A percentile compares a stretch with the other conserved stretches of the same genome.
phyloP scores from a whole-genome alignment of 2,329 filamentous ascomycete genomes.

The Amauroascus verrucosus region DNA sequence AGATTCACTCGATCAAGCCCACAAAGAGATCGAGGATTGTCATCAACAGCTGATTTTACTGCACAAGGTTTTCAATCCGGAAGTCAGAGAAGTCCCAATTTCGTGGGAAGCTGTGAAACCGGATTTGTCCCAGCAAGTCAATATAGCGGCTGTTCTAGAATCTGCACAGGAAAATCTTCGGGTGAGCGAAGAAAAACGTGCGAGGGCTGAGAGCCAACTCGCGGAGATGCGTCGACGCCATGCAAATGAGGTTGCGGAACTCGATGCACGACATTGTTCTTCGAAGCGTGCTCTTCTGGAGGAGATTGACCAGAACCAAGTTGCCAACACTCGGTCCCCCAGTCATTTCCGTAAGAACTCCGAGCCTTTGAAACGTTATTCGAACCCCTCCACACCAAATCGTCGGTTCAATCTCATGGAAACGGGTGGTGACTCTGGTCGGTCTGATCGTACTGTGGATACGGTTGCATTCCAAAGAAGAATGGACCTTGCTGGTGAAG shows the following conservation, averaged over 20 bases:
- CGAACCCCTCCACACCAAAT: conserved; percentile 62
- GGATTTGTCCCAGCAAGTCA: conserved; percentile 56
- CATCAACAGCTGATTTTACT: conserved; percentile 69
- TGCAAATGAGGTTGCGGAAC: conserved; percentile 58
- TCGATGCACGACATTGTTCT: conserved; percentile 51
- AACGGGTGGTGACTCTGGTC: conserved; percentile 59
- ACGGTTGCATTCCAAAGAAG: conserved; percentile 73
- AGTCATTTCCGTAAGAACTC: conserved; percentile 55
- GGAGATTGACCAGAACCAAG: conserved; percentile 77
- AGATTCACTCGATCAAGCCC: conserved; percentile 63
- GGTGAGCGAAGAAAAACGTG: conserved; percentile 68
- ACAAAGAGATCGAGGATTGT: conserved; percentile 70
- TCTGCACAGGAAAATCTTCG: conserved; percentile 79
- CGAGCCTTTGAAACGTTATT: conserved; percentile 53
- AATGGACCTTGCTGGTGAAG: conserved; percentile 81
- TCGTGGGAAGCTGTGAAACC: conserved; percentile 59
- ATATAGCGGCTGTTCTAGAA: conserved; percentile 77
- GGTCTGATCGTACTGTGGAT: conserved; percentile 77
- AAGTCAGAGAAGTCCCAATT: conserved; percentile 54
- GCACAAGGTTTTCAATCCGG: conserved; percentile 79
- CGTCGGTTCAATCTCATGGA: conserved; percentile 58
- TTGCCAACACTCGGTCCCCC: conserved; percentile 61
- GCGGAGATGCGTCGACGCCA: conserved; percentile 65
- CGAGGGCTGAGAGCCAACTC: conserved; percentile 73
- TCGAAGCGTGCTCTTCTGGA: conserved; percentile 67